Evolutionary conservation across 345 rosid genomes (phyloP).

Genomic region (Hypericum perforatum): DNA sequence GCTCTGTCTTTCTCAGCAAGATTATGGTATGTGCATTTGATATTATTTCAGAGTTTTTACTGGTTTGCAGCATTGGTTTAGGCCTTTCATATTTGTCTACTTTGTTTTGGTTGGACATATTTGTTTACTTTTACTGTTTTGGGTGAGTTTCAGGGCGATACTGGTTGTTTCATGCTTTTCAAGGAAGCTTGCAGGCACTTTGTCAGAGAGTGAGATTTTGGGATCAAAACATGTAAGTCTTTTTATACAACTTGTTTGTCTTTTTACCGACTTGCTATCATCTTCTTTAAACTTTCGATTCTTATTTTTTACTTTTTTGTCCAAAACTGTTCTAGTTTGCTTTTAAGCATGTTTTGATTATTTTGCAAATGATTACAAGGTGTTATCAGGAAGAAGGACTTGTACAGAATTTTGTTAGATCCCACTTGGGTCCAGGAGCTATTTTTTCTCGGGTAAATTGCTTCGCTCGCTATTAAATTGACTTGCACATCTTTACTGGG

Average conservation of each 20-base stretch:
- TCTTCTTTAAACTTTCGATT: slow-evolving; percentile 13
- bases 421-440: slow-evolving; percentile 41
- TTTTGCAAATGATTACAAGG: slow-evolving; percentile 33
- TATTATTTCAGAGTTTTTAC: slow-evolving; percentile 3
- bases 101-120: too few species aligned
- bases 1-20: slow-evolving; percentile 67
- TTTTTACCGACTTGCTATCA: background rate
- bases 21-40: slow-evolving; percentile 45
- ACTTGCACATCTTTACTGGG: slow-evolving; percentile 9
- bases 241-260: slow-evolving; percentile 8
- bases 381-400: slow-evolving; percentile 65
- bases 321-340: slow-evolving; percentile 2
- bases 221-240: slow-evolving; percentile 61
- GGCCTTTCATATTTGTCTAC: slow-evolving; percentile 8
- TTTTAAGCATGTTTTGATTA: slow-evolving; percentile 21
- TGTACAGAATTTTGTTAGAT: slow-evolving; percentile 47
- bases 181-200: slow-evolving; percentile 42
- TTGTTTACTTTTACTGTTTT: slow-evolving; percentile 7
- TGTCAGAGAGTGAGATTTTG: slow-evolving; percentile 48
- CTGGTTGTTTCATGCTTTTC: slow-evolving; percentile 55
- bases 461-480: slow-evolving; percentile 20
- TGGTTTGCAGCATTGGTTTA: background rate
- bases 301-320: slow-evolving; percentile 7
- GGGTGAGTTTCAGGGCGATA: slow-evolving; percentile 52
- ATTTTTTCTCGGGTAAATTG: slow-evolving; percentile 64